These are phyloP conservation scores for Hyaloscypha variabilis DNA, from an alignment of 495 filamentous ascomycete species.

Conservation along the genomic window DNA sequence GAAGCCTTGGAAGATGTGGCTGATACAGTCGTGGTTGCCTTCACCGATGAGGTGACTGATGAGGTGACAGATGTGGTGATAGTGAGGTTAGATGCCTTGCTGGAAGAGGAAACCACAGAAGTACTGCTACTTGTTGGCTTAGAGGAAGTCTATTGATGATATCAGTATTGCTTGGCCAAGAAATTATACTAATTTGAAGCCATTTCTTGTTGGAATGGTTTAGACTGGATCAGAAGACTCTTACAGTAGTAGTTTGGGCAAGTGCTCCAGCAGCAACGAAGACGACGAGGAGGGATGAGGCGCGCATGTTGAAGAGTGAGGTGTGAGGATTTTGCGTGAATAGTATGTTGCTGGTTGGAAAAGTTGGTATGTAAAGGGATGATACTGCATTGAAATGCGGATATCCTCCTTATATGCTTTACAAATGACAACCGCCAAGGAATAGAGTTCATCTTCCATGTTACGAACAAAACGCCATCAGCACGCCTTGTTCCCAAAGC, in stretches of 20 bases:
- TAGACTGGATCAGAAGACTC: background rate
- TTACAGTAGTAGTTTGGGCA: conserved; percentile 16
- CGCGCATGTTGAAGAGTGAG: conserved; percentile 17
- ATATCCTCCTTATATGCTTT: background rate
- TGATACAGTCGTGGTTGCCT: background rate
- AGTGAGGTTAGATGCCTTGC: conserved; percentile 9
- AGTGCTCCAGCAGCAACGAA: conserved; percentile 15
- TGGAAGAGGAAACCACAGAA: conserved; percentile 8
- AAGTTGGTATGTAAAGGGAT: background rate
- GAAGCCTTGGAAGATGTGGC: conserved; percentile 5
- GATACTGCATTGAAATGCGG: background rate
- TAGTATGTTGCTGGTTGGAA: background rate
- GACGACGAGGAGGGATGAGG: conserved; percentile 26
- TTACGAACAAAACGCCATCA: conserved; percentile 1
- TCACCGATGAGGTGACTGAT: conserved; percentile 6
- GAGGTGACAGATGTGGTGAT: background rate
- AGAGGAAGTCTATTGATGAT: conserved; percentile 7
- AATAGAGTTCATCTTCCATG: background rate
- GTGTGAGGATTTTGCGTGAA: conserved; percentile 1
- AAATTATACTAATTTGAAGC: background rate
- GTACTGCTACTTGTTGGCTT: conserved; percentile 5
- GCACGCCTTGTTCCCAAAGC: background rate
- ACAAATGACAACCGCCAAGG: background rate
- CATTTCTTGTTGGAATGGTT: background rate
- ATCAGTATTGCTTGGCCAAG: conserved; percentile 4